Evolutionary conservation across 106 monocot species (phyloP), one percentile per base, ranked within the genome.

Genomic region (Acorus gramineus): DNA sequence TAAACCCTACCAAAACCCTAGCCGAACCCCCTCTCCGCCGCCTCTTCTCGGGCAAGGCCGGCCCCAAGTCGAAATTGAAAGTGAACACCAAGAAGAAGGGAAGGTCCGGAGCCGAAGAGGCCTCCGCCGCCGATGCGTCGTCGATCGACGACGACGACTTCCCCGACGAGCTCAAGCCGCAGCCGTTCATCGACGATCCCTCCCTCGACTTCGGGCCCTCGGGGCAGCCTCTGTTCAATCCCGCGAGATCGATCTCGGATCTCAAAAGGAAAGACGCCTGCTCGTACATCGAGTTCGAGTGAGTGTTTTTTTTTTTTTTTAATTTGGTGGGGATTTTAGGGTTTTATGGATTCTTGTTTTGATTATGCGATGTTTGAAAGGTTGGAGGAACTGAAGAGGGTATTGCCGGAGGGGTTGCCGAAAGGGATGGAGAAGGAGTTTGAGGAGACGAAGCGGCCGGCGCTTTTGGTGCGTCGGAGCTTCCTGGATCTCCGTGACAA

Each of bases 401-500:
- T 83, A 67, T 53, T 98, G 49, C 92, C 98, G 0, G 98, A 98
- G 63, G 98, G 98, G 12, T 64, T 92, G 61, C 98, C 98, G 6
- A 47, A 50, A 5, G 98, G 88, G 44, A 71, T 98, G 98, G 78
- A 49, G 47, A 92, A 92, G 75, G 98, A 98, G 70, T 98, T 98
- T 63, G 83, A 83, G 77, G 98, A 89, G 73, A 98, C 98, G 8
- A 74, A 85, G 71, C 75, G 98, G 44, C 86, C 85, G 5, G 98
- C 88, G 3, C 84, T 98, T 55, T 76, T 98, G 79, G 85, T 98
- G 69, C 85, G 98, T 61, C 73, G 82, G 81, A 88, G 81, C 64
- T 98, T 98, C 57, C 69, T 98, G 46, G 92, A 92, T 61, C 62
- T 98, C 49, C 78, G 88, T 54, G 91, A 98, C 66, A 98, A 98